Evolutionary conservation across 805 yeast genomes (phyloP), one percentile per base, ranked within the genome.

Genomic region (Nakazawaea siamensis): DNA sequence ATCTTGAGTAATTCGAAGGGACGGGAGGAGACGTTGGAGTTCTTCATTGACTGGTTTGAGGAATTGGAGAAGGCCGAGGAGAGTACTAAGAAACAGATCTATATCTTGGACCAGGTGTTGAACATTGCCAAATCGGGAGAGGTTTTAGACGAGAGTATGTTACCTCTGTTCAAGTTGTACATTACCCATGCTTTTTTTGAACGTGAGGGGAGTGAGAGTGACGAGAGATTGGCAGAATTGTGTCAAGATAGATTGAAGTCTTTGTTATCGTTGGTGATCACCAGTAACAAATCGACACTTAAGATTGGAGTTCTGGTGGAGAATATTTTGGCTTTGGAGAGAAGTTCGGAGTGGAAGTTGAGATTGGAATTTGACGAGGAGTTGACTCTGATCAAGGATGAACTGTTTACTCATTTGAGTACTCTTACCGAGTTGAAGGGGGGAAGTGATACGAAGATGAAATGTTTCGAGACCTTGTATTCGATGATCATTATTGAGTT

Each of bases 401-500:
- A 70, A 35, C 69, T 81, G 3, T 50, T 74, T 26, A 60, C 60
- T 12, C 57, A 70, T 2, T 58, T 86, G 31, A 58, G 59, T 14
- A 57, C 62, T 34, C 51, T 47, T 3, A 32, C 41, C 7, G 54
- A 49, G 31, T 11, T 16, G 7, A 23, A 23, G 15, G 18, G 21
- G 8, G 10, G n/a, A 11, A 14, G 28, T 4, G 18, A 24, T 14
- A 40, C 29, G 52, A 58, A 38, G 41, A 65, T 39, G 70, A 73
- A 44, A 51, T 78, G 42, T 28, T 80, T 90, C 49, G 94, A 86
- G 54, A 59, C 84, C 24, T 60, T 90, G 29, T 72, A 83, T 38
- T 80, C 95, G 0, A 73, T 83, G 70, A 79, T 80, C 3, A 55
- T 87, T 16, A 51, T 90, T 11, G 95, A 86, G 52, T 64, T 88